Evolutionary conservation across 73 alveolate genomes (phyloP), one percentile per base, ranked within the genome.

Genomic region (Symbiodinium pilosum): DNA sequence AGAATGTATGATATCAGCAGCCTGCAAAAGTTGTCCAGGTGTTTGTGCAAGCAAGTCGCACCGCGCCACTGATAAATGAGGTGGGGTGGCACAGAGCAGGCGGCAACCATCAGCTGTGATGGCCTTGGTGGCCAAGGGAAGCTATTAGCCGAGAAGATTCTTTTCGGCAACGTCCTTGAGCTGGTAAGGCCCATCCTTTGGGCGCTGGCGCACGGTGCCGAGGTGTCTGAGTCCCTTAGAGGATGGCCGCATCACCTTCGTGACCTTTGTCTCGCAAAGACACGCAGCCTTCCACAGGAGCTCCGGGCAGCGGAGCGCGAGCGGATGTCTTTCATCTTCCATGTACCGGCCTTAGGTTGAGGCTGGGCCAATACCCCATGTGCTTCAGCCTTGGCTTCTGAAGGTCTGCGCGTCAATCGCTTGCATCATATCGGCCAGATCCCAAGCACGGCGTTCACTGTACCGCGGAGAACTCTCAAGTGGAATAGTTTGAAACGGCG

Each of bases 41-140:
- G n/a, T n/a, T n/a, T n/a, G n/a, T n/a, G n/a, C n/a, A n/a, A n/a
- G n/a, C n/a, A 47, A 9, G 59, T 14, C 14, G 59, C 21, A 6
- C 59, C 59, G 14, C 14, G 59, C 59, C 59, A 14, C 59, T 14
- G 6, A 9, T 47, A 6, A 47, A 6, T 14, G 59, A 89, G 95
- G 95, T 89, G 88, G 87, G 97, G 97, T 4, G 97, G 97, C 52
- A 91, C 97, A 32, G 97, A 91, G 88, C 75, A 91, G 81, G 97
- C 97, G 43, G 47, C 81, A 47, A 91, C 97, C 73, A 71, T 91
- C 73, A 89, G 95, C 71, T 89, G 95, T 43, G 51, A 34, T 44
- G 38, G 16, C 26, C 47, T 84, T 36, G 41, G 94, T 26, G 18
- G 68, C 40, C 69, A 52, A 52, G n/a, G 32, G 21, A 30, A 26